Evolutionary conservation across 768 basidiomycete species (phyloP).

Genomic region (Roridomyces roridus): DNA sequence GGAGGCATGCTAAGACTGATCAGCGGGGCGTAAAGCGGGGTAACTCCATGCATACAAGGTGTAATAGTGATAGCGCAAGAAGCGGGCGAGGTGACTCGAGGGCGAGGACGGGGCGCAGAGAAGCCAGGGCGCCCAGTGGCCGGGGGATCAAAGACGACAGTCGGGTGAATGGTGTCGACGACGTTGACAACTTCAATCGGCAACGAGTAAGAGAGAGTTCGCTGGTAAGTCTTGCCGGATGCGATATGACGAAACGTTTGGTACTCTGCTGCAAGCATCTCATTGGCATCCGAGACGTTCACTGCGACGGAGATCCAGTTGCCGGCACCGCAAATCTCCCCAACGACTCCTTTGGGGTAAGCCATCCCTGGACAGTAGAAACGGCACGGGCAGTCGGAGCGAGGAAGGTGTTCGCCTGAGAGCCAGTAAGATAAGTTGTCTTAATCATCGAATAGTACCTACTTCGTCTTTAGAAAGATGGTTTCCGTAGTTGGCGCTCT

Average conservation of each 20-base stretch:
- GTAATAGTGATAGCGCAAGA: not conserved
- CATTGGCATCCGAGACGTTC: conserved; percentile 40
- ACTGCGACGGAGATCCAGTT: conserved; percentile 41
- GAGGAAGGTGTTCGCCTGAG: too few relatives aligned
- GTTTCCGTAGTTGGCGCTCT: conserved; percentile 35
- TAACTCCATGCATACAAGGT: too few relatives aligned
- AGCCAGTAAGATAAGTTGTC: conserved; percentile 39
- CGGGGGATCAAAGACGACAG: conserved; percentile 27
- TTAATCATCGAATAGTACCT: not conserved
- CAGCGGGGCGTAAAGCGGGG: too few relatives aligned
- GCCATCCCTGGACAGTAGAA: conserved; percentile 43
- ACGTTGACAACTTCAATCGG: conserved; percentile 35
- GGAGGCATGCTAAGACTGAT: conserved; percentile 28
- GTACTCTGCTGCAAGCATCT: conserved; percentile 40
- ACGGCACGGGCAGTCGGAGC: conserved; percentile 12
- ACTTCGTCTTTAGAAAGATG: conserved; percentile 50
- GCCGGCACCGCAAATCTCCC: conserved; percentile 37
- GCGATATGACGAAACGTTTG: conserved; percentile 39
- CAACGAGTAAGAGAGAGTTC: conserved; percentile 45
- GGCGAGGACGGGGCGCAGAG: not conserved
- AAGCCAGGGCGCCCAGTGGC: conserved; percentile 22
- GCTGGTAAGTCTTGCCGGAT: conserved; percentile 32
- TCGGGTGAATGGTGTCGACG: conserved; percentile 44
- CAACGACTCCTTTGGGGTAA: conserved; percentile 41
- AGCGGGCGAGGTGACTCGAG: not conserved